A percentile compares a stretch with the other conserved stretches of the same genome.
Evolutionary conservation across 179 eudicot genomes (phyloP).

Genomic region (Nepenthes alata): DNA sequence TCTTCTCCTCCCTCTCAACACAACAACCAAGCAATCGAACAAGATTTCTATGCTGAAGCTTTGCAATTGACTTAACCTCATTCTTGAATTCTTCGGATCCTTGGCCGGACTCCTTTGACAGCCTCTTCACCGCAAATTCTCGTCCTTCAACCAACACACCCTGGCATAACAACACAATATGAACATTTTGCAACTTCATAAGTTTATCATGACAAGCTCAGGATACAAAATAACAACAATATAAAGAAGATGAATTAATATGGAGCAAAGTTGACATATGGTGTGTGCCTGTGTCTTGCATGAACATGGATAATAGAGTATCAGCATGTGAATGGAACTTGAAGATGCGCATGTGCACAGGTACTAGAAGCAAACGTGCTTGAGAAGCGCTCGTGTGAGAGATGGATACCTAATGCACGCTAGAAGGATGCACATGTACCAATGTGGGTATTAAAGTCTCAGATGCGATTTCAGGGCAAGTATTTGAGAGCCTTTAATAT

Average conservation of each 20-base stretch:
- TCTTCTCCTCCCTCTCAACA: slow-evolving; percentile 36
- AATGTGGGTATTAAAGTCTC: too few species aligned
- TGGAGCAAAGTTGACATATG: too few species aligned
- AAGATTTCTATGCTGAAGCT: slow-evolving; percentile 46
- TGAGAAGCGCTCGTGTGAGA: too few species aligned
- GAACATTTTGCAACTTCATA: not conserved
- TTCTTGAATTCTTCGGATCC: slow-evolving; percentile 42
- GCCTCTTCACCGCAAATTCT: slow-evolving; percentile 41
- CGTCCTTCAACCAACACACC: slow-evolving; percentile 31
- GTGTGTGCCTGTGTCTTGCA: too few species aligned
- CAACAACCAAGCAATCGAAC: slow-evolving; percentile 43
- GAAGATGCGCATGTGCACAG: too few species aligned
- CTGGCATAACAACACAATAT: slow-evolving; percentile 7
- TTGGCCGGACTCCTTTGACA: slow-evolving; percentile 40
- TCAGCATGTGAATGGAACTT: too few species aligned
- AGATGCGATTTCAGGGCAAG: too few species aligned
- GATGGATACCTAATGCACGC: too few species aligned
- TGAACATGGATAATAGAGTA: too few species aligned
- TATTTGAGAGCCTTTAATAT: too few species aligned
- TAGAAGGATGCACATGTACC: too few species aligned
- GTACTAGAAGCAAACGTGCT: too few species aligned
- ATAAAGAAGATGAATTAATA: not conserved
- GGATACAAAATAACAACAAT: not conserved
- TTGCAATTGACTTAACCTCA: slow-evolving; percentile 31
- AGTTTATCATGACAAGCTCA: not conserved